Evolutionary conservation across 306 rosid genomes (phyloP).

Genomic region (Ochetophila trinervis): DNA sequence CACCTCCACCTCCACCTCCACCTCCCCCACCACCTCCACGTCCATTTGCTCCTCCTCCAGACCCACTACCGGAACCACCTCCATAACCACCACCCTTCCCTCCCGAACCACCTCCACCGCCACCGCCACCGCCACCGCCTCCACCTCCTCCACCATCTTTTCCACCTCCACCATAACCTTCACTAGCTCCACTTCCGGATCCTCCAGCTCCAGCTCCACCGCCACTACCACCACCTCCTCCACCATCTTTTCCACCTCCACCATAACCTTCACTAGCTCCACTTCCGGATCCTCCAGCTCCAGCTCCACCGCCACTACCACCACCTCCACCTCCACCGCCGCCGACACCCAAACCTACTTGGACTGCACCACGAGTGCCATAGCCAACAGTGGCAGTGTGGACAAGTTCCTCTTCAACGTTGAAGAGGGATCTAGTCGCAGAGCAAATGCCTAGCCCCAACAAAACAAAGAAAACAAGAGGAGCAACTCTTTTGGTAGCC

Average conservation of each 20-base stretch:
- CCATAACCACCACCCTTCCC: slow-evolving; percentile 24
- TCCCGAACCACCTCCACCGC: slow-evolving; percentile 24
- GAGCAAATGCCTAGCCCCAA: slow-evolving; percentile 37
- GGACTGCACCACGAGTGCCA: background rate
- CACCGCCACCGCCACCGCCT: slow-evolving; percentile 28
- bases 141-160: slow-evolving; percentile 29
- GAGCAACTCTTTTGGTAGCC: slow-evolving; percentile 29
- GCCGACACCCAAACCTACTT: background rate
- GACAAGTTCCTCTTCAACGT: background rate
- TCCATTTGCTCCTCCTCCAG: slow-evolving; percentile 25
- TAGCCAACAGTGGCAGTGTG: slow-evolving; percentile 2
- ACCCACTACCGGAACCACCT: slow-evolving; percentile 16
- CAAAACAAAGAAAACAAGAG: slow-evolving; percentile 26
- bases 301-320: slow-evolving; percentile 1
- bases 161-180: slow-evolving; percentile 27
- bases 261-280: slow-evolving; percentile 7
- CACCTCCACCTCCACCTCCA: slow-evolving; percentile 14
- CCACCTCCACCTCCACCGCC: slow-evolving; percentile 6
- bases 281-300: too few species aligned
- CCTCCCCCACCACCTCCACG: slow-evolving; percentile 4
- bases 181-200: slow-evolving; percentile 19
- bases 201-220: slow-evolving; percentile 25
- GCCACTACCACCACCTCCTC: slow-evolving; percentile 11
- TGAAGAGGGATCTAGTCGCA: slow-evolving; percentile 43
- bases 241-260: background rate